A percentile compares a stretch with the other conserved stretches of the same genome.
These are phyloP conservation scores for Agaricus subrufescens DNA, from an alignment of 768 basidiomycete species.

Conservation along the genomic window DNA sequence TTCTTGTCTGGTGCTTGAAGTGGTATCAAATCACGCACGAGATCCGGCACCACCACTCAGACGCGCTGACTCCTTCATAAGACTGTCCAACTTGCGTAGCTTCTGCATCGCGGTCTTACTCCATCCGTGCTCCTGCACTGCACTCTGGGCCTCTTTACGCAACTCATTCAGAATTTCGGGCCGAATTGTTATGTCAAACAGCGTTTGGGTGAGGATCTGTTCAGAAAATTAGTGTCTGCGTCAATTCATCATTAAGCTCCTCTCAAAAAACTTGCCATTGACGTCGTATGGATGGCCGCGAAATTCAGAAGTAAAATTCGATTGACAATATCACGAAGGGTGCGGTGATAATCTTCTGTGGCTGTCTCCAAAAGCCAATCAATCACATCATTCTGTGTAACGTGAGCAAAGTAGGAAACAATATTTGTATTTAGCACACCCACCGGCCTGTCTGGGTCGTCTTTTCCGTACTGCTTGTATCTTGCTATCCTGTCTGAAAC, in stretches of 20 bases:
- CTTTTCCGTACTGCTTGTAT: conserved; percentile 2
- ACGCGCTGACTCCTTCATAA: conserved; percentile 33
- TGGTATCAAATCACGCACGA: not conserved
- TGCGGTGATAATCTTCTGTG: conserved; percentile 19
- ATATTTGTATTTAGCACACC: not conserved
- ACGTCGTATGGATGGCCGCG: conserved; percentile 35
- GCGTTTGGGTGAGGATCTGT: conserved; percentile 28
- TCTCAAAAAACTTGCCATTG: conserved; percentile 21
- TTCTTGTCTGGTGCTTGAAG: not conserved
- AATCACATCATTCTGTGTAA: conserved; percentile 31
- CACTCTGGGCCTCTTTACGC: conserved; percentile 36
- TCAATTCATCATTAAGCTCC: not conserved
- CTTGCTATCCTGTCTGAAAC: conserved; percentile 8
- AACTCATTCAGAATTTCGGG: conserved; percentile 29
- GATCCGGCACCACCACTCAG: not conserved
- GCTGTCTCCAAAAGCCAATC: conserved; percentile 37
- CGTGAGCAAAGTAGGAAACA: not conserved
- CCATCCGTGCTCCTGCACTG: conserved; percentile 29
- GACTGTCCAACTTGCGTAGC: conserved; percentile 41
- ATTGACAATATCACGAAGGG: conserved; percentile 18
- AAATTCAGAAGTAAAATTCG: conserved; percentile 33
- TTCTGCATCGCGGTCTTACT: conserved; percentile 29
- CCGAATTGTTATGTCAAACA: conserved; percentile 30
- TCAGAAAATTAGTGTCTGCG: too few species aligned
- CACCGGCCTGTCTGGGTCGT: conserved; percentile 10